These are phyloP conservation scores for Macrophomina tecta DNA, from an alignment of 2,329 filamentous ascomycete genomes.

Conservation along the genomic window DNA sequence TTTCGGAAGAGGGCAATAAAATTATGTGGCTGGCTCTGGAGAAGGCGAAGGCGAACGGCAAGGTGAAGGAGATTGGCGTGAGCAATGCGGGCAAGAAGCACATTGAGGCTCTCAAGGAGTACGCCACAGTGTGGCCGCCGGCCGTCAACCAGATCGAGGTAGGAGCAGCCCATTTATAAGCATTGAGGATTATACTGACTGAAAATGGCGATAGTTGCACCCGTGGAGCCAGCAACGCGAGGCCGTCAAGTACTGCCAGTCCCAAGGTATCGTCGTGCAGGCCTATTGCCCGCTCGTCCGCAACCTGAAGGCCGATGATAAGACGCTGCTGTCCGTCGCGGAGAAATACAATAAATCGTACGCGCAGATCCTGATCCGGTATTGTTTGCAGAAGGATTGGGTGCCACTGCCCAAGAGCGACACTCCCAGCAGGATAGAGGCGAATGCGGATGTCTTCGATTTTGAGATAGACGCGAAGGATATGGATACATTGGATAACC, in stretches of 20 bases:
- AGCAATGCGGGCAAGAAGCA: slow-evolving; percentile 74
- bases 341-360: slow-evolving; percentile 75
- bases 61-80: slow-evolving; percentile 70
- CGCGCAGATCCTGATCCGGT: slow-evolving; percentile 80
- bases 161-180: slow-evolving; percentile 24
- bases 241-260: slow-evolving; percentile 62
- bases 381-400: slow-evolving; percentile 76
- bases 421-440: slow-evolving; percentile 41
- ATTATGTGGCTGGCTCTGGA: slow-evolving; percentile 72
- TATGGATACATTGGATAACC: slow-evolving; percentile 41
- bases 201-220: slow-evolving; percentile 61
- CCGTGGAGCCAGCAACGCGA: slow-evolving; percentile 73
- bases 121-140: slow-evolving; percentile 72
- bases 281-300: slow-evolving; percentile 72
- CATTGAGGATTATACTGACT: background rate
- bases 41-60: slow-evolving; percentile 64
- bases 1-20: slow-evolving; percentile 61
- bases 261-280: slow-evolving; percentile 65
- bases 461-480: slow-evolving; percentile 45
- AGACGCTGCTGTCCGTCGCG: slow-evolving; percentile 67
- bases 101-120: slow-evolving; percentile 70
- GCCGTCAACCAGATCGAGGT: slow-evolving; percentile 77
- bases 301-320: slow-evolving; percentile 74
- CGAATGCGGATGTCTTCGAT: slow-evolving; percentile 45
- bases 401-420: slow-evolving; percentile 49